Evolutionary conservation across 192 early-diverging fungal species (phyloP).

Genomic region (Backusella liffmaniae): DNA sequence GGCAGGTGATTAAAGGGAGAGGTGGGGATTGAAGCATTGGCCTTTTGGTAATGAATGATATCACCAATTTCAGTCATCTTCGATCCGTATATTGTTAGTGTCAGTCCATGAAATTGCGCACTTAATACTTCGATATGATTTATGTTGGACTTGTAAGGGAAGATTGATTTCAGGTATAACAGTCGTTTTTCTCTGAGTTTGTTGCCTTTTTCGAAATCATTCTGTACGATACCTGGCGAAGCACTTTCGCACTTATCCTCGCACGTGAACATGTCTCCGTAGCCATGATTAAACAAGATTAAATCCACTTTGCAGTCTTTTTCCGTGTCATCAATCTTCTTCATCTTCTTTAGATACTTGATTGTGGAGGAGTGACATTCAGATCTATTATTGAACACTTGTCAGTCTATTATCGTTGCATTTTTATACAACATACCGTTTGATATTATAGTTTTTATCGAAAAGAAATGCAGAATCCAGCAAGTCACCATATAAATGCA

Average conservation of each 20-base stretch:
- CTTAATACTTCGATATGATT: constrained; percentile 16
- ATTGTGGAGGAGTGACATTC: constrained; percentile 6
- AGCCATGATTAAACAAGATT: neutral
- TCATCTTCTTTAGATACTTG: constrained; percentile 13
- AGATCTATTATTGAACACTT: neutral
- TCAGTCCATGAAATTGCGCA: no score
- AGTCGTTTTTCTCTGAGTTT: constrained; percentile 8
- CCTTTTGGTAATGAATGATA: no score
- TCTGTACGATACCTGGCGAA: neutral
- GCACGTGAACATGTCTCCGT: neutral
- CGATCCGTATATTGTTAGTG: no score
- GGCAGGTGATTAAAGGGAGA: no score
- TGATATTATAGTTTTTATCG: constrained; percentile 1
- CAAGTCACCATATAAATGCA: neutral
- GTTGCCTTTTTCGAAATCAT: constrained; percentile 6
- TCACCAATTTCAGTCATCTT: no score
- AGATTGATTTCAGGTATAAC: constrained; percentile 4
- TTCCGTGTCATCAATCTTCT: neutral
- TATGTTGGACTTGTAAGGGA: constrained; percentile 11
- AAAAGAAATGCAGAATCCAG: neutral
- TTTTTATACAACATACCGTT: neutral
- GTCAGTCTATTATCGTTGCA: neutral
- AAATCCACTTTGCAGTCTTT: constrained; percentile 1
- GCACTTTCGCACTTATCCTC: constrained; percentile 9
- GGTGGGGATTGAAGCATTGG: no score